These are phyloP conservation scores for Ogataea ganodermae DNA, from an alignment of 805 yeast species.

Conservation along the genomic window DNA sequence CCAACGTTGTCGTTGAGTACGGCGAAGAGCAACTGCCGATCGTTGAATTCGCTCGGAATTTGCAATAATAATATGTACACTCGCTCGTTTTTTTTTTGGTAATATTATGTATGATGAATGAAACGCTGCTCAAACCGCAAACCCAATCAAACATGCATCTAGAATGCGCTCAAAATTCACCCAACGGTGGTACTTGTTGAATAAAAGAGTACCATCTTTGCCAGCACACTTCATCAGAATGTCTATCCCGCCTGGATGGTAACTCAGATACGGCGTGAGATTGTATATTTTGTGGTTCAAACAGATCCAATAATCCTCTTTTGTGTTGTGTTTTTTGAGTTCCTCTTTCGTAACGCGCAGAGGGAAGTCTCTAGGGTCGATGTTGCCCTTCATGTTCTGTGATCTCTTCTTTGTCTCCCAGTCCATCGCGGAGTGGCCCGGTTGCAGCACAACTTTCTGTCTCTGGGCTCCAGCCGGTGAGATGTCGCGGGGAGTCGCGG, in stretches of 20 bases:
- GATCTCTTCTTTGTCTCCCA: conserved; percentile 68
- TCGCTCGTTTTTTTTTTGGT: conserved; percentile 7
- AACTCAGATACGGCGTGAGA: conserved; percentile 77
- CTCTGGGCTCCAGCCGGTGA: conserved; percentile 26
- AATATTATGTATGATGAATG: conserved; percentile 6
- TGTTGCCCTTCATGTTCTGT: conserved; percentile 52
- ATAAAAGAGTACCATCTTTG: conserved; percentile 73
- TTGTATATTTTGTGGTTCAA: conserved; percentile 82
- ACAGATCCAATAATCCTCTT: conserved; percentile 84
- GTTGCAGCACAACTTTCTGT: conserved; percentile 62
- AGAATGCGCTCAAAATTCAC: conserved; percentile 83
- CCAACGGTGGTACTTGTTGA: conserved; percentile 69
- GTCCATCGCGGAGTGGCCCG: conserved; percentile 85
- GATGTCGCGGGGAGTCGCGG: conserved; percentile 9
- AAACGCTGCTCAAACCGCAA: conserved; percentile 30
- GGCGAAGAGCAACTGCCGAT: conserved; percentile 26
- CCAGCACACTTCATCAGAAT: conserved; percentile 82
- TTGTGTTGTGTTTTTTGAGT: conserved; percentile 55
- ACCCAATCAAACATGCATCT: conserved; percentile 76
- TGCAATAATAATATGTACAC: conserved; percentile 3
- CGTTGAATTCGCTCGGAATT: conserved; percentile 20
- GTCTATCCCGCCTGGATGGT: conserved; percentile 91
- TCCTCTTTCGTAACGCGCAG: conserved; percentile 57
- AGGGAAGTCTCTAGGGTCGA: conserved; percentile 50
- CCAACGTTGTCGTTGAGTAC: conserved; percentile 31